A percentile compares a stretch with the other conserved stretches of the same genome.
These are phyloP conservation scores for Solanum arcanum DNA, from an alignment of 257 asterid genomes.

Conservation along the genomic window DNA sequence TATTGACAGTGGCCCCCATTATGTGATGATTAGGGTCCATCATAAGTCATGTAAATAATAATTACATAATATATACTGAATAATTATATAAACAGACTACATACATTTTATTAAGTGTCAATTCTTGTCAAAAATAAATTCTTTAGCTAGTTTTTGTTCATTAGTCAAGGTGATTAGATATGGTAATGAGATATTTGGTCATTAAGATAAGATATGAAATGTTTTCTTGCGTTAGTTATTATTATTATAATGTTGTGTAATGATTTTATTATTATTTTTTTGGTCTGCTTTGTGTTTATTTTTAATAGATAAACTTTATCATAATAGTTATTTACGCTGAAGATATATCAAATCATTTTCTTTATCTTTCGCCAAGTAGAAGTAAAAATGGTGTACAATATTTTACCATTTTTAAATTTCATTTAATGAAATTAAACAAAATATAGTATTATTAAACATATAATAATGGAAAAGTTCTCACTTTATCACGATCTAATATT, in stretches of 20 bases:
- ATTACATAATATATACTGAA: background rate
- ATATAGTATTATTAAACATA: no score
- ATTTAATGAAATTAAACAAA: no score
- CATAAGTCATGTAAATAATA: background rate
- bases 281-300: background rate
- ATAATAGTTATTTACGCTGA: background rate
- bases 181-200: background rate
- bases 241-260: background rate
- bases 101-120: background rate
- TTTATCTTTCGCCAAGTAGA: no score
- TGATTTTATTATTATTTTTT: background rate
- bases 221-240: background rate
- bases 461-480: background rate
- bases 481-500: background rate
- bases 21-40: conserved; percentile 3
- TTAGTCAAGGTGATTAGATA: background rate
- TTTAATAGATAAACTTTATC: no score
- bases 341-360: background rate
- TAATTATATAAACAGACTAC: background rate
- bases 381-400: background rate
- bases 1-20: background rate
- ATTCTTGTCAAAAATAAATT: background rate
- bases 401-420: background rate
- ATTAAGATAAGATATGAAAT: background rate
- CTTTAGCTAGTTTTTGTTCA: background rate